These are phyloP conservation scores for Geotrichum fermentans DNA, from an alignment of 1,139 yeast species.

Conservation along the genomic window DNA sequence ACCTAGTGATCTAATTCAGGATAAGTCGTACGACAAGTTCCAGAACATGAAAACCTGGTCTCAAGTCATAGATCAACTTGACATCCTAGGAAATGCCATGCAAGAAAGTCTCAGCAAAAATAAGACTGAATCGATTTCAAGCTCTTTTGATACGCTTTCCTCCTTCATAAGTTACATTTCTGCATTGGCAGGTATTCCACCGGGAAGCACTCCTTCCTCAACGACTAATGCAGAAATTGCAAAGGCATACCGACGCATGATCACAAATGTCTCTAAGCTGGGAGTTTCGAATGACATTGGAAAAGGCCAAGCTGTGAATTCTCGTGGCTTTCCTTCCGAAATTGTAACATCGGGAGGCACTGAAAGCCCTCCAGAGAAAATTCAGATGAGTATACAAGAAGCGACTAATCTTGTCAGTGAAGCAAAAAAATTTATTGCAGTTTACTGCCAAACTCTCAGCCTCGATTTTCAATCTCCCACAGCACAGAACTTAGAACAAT, in stretches of 20 bases:
- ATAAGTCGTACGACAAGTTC: constrained; percentile 13
- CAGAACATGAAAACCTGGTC: constrained; percentile 23
- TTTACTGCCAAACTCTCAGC: constrained; percentile 9
- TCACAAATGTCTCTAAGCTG: constrained; percentile 27
- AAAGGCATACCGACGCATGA: constrained; percentile 29
- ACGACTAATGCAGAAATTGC: constrained; percentile 26
- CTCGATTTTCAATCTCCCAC: not conserved
- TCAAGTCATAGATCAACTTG: constrained; percentile 20
- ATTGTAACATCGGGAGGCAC: constrained; percentile 8
- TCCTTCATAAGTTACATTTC: constrained; percentile 28
- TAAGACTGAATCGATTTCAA: constrained; percentile 20
- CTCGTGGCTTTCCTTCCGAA: constrained; percentile 2
- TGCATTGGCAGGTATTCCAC: constrained; percentile 31
- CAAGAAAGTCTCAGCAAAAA: constrained; percentile 18
- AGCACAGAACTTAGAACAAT: not conserved
- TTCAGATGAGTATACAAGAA: constrained; percentile 14
- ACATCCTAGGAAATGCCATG: constrained; percentile 17
- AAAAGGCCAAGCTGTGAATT: constrained; percentile 8
- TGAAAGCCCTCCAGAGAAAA: not conserved
- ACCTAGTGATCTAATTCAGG: not conserved
- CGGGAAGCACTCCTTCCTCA: constrained; percentile 30
- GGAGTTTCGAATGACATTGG: constrained; percentile 26
- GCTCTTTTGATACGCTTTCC: constrained; percentile 25
- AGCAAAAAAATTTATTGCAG: constrained; percentile 14
- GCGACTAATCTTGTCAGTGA: constrained; percentile 7